A percentile compares a stretch with the other conserved stretches of the same genome.
Evolutionary conservation across 768 basidiomycete species (phyloP).

Genomic region (Arthromyces matolae): DNA sequence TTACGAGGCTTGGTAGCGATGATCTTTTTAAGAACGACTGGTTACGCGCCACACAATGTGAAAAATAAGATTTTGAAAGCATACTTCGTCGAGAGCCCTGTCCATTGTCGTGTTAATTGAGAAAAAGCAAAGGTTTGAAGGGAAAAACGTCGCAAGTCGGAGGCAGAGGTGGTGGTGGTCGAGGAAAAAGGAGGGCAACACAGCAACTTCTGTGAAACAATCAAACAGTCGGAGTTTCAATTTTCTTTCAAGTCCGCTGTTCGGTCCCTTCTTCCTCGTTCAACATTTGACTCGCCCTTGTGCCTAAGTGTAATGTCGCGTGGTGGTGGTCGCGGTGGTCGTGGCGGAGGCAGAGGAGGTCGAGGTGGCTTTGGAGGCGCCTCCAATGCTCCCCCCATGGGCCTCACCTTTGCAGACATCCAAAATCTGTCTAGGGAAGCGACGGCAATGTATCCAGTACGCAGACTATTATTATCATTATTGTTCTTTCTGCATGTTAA

Average conservation of each 20-base stretch:
- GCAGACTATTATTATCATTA: constrained; percentile 31
- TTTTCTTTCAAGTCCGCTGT: constrained; percentile 24
- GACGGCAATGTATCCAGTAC: constrained; percentile 78
- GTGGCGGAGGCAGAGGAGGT: constrained; percentile 44
- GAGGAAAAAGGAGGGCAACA: constrained; percentile 6
- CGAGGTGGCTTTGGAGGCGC: constrained; percentile 59
- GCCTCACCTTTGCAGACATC: constrained; percentile 76
- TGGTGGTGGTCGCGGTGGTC: constrained; percentile 36
- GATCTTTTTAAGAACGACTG: constrained; percentile 44
- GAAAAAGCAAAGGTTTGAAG: constrained; percentile 17
- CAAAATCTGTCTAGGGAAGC: constrained; percentile 74
- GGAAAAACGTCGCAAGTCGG: constrained; percentile 31
- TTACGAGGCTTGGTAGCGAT: constrained; percentile 60
- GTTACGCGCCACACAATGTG: constrained; percentile 18
- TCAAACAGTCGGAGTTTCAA: constrained; percentile 40
- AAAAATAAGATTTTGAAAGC: constrained; percentile 23
- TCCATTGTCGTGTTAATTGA: constrained; percentile 49
- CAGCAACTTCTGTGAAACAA: constrained; percentile 19
- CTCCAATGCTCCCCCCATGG: constrained; percentile 62
- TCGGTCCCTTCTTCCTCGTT: too few relatives aligned
- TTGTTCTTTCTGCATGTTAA: constrained; percentile 19
- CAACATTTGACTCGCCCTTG: constrained; percentile 7
- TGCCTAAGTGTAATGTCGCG: constrained; percentile 32
- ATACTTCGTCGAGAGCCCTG: constrained; percentile 79
- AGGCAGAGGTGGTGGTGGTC: constrained; percentile 20